Base-by-base conservation (phyloP, 768 basidiomycete species). In the Arthromyces matolae region DNA sequence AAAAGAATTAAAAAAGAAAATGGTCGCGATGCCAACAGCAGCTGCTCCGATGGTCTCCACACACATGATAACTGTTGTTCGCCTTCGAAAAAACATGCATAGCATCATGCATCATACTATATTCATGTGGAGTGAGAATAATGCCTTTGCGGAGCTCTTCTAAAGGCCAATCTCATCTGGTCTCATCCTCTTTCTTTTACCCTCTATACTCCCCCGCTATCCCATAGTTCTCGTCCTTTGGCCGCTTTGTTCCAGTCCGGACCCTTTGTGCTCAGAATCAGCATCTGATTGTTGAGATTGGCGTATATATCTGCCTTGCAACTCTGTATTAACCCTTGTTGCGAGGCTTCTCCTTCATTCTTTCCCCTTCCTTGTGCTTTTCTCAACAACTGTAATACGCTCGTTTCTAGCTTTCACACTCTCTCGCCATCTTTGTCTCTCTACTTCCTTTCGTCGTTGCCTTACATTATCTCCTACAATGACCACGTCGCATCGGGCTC, bases 121-220 rank as follows among this genome's bases (percentile, higher is more conserved):
- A 37, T 46, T 45, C 24, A n/a, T 45, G 54, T 55, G 50, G 54
- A 51, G 50, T 47, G 54, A 35, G 50, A 52, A 49, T 27, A 45
- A 53, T n/a, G n/a, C n/a, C n/a, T n/a, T n/a, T n/a, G n/a, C n/a
- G n/a, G n/a, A n/a, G n/a, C n/a, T n/a, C n/a, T n/a, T n/a, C n/a
- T n/a, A n/a, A n/a, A n/a, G n/a, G n/a, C n/a, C n/a, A n/a, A n/a
- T n/a, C n/a, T n/a, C n/a, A n/a, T n/a, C n/a, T n/a, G n/a, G n/a
- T n/a, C n/a, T n/a, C n/a, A 24, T 24, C 41, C 24, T 16, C 52
- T 28, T 32, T 46, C 20, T 18, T 24, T 40, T 39, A n/a, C 25
- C 24, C 23, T 29, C 24, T 22, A 29, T 29, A 40, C 39, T 16
- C n/a, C 22, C n/a, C n/a, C n/a, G n/a, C n/a, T n/a, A n/a, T n/a